Evolutionary conservation across 2,329 filamentous ascomycete genomes (phyloP).

Genomic region (Alternaria longipes): DNA sequence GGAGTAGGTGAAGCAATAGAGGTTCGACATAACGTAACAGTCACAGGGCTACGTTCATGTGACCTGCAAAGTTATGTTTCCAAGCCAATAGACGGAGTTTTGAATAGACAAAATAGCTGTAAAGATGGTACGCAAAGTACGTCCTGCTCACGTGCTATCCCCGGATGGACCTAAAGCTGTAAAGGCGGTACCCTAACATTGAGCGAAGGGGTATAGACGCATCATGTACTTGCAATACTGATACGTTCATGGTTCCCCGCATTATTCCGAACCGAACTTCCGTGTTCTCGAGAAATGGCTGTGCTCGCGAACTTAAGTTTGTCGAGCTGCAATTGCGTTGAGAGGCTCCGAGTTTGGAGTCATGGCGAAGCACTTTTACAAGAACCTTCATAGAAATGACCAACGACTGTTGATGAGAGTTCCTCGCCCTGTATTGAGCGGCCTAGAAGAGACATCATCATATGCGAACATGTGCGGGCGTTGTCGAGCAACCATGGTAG

Average conservation of each 20-base stretch:
- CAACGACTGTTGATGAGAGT: neutral
- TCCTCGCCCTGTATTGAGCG: no score
- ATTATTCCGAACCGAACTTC: neutral
- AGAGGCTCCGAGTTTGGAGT: neutral
- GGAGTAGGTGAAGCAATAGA: neutral
- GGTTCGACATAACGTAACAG: neutral
- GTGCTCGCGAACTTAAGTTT: neutral
- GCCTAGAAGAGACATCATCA: neutral
- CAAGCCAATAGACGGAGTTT: neutral
- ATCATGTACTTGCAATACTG: neutral
- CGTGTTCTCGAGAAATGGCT: no score
- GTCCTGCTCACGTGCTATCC: neutral
- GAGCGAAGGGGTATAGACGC: neutral
- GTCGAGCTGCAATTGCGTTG: neutral
- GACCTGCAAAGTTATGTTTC: neutral
- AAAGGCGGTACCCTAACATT: neutral
- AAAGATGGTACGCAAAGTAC: neutral
- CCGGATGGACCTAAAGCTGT: neutral
- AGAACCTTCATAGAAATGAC: no score
- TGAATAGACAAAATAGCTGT: neutral
- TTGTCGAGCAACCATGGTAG: slow-evolving; percentile 15
- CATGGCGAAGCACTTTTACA: neutral
- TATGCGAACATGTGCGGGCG: neutral
- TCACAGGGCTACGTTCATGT: neutral
- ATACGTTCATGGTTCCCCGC: neutral